Evolutionary conservation across 2,329 filamentous ascomycete genomes (phyloP).

Genomic region (Fusarium lateritium): DNA sequence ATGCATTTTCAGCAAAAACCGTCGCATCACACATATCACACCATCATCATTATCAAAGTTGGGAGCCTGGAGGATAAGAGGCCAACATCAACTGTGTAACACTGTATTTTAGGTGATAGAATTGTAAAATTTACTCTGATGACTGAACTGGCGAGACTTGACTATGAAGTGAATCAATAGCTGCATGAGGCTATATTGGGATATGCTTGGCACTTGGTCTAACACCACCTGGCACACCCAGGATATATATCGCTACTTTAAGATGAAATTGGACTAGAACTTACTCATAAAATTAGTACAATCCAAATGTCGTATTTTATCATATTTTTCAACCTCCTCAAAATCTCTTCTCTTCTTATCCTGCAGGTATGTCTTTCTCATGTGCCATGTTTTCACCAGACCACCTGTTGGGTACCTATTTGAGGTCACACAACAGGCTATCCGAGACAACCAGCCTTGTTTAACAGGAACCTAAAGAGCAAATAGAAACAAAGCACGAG

Average conservation of each 20-base stretch:
- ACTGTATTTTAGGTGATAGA: slow-evolving; percentile 49
- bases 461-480: slow-evolving; percentile 17
- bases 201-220: background rate
- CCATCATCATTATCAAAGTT: slow-evolving; percentile 22
- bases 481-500: slow-evolving; percentile 21
- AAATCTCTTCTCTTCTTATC: too few species aligned
- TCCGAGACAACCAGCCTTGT: background rate
- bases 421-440: background rate
- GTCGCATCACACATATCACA: slow-evolving; percentile 12
- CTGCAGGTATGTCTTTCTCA: too few species aligned
- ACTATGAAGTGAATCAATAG: background rate
- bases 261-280: too few species aligned
- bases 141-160: background rate
- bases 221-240: too few species aligned
- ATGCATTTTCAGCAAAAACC: slow-evolving; percentile 44
- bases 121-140: slow-evolving; percentile 41
- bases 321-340: too few species aligned
- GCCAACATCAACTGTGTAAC: slow-evolving; percentile 45
- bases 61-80: slow-evolving; percentile 28
- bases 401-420: background rate
- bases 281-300: too few species aligned
- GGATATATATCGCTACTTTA: too few species aligned
- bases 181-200: background rate
- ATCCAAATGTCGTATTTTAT: too few species aligned
- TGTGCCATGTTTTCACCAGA: too few species aligned